phyloP scores from a whole-genome alignment of 257 asterid genomes.

The Solanum sitiens region DNA sequence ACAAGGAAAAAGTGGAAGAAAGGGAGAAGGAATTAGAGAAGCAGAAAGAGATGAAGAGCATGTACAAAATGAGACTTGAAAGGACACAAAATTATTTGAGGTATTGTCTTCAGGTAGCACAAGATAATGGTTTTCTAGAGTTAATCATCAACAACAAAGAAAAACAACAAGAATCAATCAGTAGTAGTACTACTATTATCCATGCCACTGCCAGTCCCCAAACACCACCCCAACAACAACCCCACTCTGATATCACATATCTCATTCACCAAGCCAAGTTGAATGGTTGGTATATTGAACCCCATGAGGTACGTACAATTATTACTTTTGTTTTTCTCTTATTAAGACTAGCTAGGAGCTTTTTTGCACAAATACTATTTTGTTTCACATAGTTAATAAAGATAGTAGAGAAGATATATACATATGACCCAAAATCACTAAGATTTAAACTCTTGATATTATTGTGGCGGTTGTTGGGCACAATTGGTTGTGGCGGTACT shows the following conservation, averaged over 20 bases:
- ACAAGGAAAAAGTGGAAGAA: conserved; percentile 30
- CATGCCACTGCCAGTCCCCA: conserved; percentile 7
- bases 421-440: no score
- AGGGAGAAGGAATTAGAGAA: conserved; percentile 32
- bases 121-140: conserved; percentile 60
- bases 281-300: conserved; percentile 64
- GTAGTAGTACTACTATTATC: neutral
- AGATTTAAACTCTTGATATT: no score
- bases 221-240: conserved; percentile 2
- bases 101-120: conserved; percentile 51
- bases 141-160: conserved; percentile 24
- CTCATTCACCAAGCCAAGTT: conserved; percentile 38
- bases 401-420: no score
- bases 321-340: no score
- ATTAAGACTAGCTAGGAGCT: no score
- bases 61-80: conserved; percentile 29
- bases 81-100: conserved; percentile 30
- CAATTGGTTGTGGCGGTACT: no score
- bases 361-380: no score
- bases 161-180: neutral
- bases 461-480: no score
- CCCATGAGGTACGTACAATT: conserved; percentile 53
- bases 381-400: no score
- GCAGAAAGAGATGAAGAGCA: conserved; percentile 21
- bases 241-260: conserved; percentile 25